Evolutionary conservation across 140 eudicot species (phyloP), one percentile per base, ranked within the genome.

Genomic region (Bidens hawaiensis): DNA sequence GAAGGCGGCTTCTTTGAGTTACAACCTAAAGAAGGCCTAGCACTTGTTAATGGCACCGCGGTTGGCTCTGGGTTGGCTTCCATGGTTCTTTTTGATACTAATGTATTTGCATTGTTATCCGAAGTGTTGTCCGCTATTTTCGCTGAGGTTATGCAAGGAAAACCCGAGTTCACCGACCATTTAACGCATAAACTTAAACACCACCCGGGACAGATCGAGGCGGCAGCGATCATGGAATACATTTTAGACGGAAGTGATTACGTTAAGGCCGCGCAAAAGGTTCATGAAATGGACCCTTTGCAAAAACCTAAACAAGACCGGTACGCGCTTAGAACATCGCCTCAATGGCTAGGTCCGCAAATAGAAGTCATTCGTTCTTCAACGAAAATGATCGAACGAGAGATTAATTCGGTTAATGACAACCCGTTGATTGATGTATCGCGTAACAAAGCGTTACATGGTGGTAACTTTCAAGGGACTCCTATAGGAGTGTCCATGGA

Each of bases 31-130:
- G 95, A 89, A 79, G 94, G 95, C 38, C 82, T 86, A 52, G 94
- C 94, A 14, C 82, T 90, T 16, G 94, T 86, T 2, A 86, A 90
- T 40, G 94, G 97, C 12, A 86, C 90, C 1, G 94, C 95, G 0
- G 97, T 90, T n/a, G 97, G 95, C 18, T 90, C 97, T 2, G 97
- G 94, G 12, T 43, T 90, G 83, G 97, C 97, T 25, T 77, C 97
- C 18, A 86, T 80, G 61, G 97, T 88, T 18, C 83, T 87, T 25
- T 90, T 83, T 27, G 97, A 90, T 11, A 81, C 97, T 41, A 87
- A 90, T 57, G 73, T 90, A 14, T 78, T 90, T 5, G 84, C 86
- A 2, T 53, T 90, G 17, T 36, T 90, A 14, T 51, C 90, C 0
- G 96, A 79, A 66, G 88, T 90, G 1, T 60, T 82, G n/a, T 90